Conservation (phyloP, 2,329 filamentous ascomycete genomes). For the Trichoderma atroviride region DNA sequence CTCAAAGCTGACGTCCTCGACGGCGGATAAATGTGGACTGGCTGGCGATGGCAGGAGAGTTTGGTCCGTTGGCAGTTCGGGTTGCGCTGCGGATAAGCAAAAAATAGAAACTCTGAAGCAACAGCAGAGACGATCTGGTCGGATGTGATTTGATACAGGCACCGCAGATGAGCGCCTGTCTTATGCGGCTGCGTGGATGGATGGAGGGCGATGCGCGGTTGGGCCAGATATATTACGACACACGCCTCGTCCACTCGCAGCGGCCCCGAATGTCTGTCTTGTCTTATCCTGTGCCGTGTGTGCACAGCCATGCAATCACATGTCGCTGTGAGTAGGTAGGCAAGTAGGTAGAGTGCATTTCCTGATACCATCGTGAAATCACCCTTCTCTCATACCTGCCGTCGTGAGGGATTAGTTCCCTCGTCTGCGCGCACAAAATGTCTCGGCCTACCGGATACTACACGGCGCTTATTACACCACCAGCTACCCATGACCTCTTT, state of each 20-base stretch:
- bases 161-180: neutral
- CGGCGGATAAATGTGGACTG: slow-evolving; percentile 17
- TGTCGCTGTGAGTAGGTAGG: neutral
- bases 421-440: neutral
- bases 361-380: neutral
- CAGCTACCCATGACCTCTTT: slow-evolving; percentile 17
- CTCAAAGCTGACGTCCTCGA: slow-evolving; percentile 26
- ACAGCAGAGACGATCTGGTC: neutral
- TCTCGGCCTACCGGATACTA: slow-evolving; percentile 12
- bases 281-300: neutral
- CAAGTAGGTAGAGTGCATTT: neutral
- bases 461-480: slow-evolving; percentile 21
- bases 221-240: slow-evolving; percentile 1
- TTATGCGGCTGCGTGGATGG: neutral
- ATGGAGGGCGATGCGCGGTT: neutral
- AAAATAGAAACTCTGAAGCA: neutral
- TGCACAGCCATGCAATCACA: slow-evolving; percentile 14
- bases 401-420: neutral
- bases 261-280: neutral
- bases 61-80: slow-evolving; percentile 19
- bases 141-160: neutral
- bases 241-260: slow-evolving; percentile 14
- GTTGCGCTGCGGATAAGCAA: neutral
- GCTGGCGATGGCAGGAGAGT: slow-evolving; percentile 4
- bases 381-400: neutral